Base-by-base conservation (phyloP, 106 monocot species). In the Cymbidium sinense region DNA sequence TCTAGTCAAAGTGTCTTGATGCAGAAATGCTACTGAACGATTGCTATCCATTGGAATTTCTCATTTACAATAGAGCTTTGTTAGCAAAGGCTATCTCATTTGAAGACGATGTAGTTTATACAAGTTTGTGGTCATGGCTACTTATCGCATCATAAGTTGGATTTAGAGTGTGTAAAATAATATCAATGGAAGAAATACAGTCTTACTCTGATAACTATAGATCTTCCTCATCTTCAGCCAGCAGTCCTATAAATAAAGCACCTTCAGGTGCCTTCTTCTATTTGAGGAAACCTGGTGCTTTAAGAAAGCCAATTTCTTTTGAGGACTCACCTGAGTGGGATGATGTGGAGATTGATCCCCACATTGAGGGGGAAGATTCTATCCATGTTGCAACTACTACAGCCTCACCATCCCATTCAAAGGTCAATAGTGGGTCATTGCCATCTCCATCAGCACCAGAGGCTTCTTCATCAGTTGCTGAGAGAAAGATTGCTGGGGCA, bases 301-400 rank as follows among this genome's bases (percentile, higher is more conserved):
- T 82, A 34, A 81, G 86, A 50, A 88, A 87, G 34, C 92, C 92
- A 28, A 92, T 99, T 64, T 99, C 99, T 3, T 99, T 99, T 34
- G 95, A 99, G 83, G 99, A 99, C 54, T 99, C 95, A 19, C 99
- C 99, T 0, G 99, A 99, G 64, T 99, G 99, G 99, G 99, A 92
- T 58, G 98, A 98, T 65, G 65, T 84, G 28, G 94, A 95, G 52
- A 78, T 90, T 81, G 89, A 88, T 75, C 71, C 80, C 33, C 78
- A 82, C n/a, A 52, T 85, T 39, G 93, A 93, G 78, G 86, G 78
- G 17, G 89, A 77, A 41, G 98, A 94, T 54, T 86, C 90, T 15
- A 90, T 92, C 64, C 88, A 90, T 74, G 37, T 86, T 50, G 87
- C 86, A 19, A 81, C 91, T 36, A 72, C 90, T 34, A 84, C 91